phyloP scores from a whole-genome alignment of 345 rosid species.

The Eucalyptus pumila region DNA sequence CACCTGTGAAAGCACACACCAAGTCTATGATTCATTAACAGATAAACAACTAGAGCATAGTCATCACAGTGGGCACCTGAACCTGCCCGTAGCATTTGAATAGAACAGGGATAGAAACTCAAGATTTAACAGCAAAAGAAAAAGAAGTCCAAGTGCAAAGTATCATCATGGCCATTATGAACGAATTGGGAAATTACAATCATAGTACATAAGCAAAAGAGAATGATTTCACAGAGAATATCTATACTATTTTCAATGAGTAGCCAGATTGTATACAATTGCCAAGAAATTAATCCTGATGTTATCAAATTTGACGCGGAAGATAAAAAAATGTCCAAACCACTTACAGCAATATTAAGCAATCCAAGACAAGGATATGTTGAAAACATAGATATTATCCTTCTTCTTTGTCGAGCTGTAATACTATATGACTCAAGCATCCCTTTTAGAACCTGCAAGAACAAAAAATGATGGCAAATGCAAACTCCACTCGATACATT shows the following conservation, averaged over 20 bases:
- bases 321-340: not conserved
- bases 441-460: constrained; percentile 47
- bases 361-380: constrained; percentile 61
- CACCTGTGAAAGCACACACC: not conserved
- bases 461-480: not conserved
- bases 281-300: not conserved
- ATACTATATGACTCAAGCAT: constrained; percentile 49
- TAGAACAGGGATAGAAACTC: not conserved
- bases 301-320: not conserved
- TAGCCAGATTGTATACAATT: not conserved
- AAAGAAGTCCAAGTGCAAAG: not conserved
- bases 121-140: not conserved
- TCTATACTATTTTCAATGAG: not conserved
- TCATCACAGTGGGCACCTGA: not conserved
- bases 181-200: not conserved
- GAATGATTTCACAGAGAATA: not conserved
- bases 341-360: constrained; percentile 85
- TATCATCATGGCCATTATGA: not conserved
- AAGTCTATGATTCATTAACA: not conserved
- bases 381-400: constrained; percentile 23
- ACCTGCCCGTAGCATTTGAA: not conserved
- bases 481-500: not conserved
- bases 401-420: constrained; percentile 12
- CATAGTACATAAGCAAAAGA: not conserved
- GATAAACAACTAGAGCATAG: not conserved